Evolutionary conservation across 495 filamentous ascomycete genomes (phyloP).

Genomic region (Penicillium malachiteum): DNA sequence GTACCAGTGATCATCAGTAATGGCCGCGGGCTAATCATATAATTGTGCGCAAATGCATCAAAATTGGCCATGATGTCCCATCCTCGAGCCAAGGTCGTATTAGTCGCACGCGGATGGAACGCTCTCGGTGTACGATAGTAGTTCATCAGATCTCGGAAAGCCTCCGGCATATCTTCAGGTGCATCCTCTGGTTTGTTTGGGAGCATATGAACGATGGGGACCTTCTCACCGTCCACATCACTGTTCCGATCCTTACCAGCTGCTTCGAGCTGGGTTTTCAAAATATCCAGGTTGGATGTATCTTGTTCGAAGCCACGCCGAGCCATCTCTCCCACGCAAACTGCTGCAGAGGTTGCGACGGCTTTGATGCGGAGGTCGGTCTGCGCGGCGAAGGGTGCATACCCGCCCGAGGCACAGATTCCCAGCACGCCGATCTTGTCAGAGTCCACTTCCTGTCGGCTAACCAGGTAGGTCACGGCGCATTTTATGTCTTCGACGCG

Average conservation of each 20-base stretch:
- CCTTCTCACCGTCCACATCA: conserved; percentile 1
- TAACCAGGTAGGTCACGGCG: not conserved
- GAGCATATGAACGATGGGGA: conserved; percentile 9
- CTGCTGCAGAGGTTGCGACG: not conserved
- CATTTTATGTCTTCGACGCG: not conserved
- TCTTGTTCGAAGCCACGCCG: not conserved
- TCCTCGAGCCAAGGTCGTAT: not conserved
- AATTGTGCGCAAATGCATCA: too few species aligned
- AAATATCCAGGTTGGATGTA: not conserved
- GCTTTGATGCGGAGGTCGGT: conserved; percentile 1
- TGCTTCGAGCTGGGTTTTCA: not conserved
- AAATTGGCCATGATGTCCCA: too few species aligned
- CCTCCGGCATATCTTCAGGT: conserved; percentile 8
- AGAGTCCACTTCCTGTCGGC: not conserved
- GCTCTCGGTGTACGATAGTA: conserved; percentile 1
- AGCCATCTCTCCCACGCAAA: not conserved
- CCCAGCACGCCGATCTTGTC: not conserved
- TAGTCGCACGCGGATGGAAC: not conserved
- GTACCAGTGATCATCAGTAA: too few species aligned
- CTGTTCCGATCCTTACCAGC: not conserved
- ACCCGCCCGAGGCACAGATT: conserved; percentile 1
- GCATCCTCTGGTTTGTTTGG: conserved; percentile 5
- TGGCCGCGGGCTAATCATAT: too few species aligned
- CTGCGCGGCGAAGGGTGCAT: not conserved
- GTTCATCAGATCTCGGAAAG: not conserved